Base-by-base conservation (phyloP, 768 basidiomycete genomes). In the Ramaria sp. region DNA sequence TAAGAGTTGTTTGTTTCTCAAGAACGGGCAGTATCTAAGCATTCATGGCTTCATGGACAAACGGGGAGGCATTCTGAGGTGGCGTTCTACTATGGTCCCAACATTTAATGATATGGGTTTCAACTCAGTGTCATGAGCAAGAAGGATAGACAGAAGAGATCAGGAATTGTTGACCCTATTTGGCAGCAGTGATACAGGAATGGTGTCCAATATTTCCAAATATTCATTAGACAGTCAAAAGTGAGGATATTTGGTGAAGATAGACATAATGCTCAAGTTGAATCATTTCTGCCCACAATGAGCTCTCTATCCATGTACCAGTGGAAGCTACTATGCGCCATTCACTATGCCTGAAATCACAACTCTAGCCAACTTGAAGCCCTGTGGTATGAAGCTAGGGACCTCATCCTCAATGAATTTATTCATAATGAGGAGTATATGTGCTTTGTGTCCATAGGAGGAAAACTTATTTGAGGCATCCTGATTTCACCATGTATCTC, bases 21-120 rank as follows among this genome's bases (percentile, higher is more conserved):
- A 86, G 75, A 49, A 72, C 63, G 1, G 59, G 64, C 0, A 86
- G 82, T 38, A 93, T 79, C 61, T 76, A 77, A 0, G 84, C 82
- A 64, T 92, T 89, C 1, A 88, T 91, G 1, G 84, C 81, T 69
- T 93, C 91, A 67, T 93, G 91, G n/a, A 92, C 73, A 19, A 92
- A 75, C n/a, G 92, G 73, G 30, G 83, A 79, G 31, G 84, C 79
- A 30, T 56, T 63, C 11, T 62, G 30, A 1, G 53, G 57, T 1
- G 69, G 68, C 63, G 73, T 5, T 60, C 34, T 1, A 72, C 60
- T 10, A 63, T 52, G 3, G 60, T 63, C 0, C 70, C 70, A 51
- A 70, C 66, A 10, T 64, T 66, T 19, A 72, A 63, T 10, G 37
- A 55, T 45, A 70, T 57, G 2, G 68, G 53, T 4, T 61, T 59